Base-by-base conservation (phyloP, 2,329 filamentous ascomycete species). In the Microdochium paspali region DNA sequence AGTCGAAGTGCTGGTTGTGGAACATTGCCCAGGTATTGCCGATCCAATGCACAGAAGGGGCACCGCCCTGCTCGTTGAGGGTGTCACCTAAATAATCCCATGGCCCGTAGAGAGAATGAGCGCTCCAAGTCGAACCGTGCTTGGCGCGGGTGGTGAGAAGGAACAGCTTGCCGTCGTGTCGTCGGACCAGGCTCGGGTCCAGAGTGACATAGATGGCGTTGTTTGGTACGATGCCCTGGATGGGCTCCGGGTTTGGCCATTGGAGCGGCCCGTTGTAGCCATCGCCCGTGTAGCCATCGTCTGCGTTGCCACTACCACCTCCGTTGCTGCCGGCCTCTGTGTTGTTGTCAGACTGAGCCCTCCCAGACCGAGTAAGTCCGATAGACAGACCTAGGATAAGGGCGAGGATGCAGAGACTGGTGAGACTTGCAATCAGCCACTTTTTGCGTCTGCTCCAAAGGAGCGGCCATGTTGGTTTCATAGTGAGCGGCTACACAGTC, bases 31-130 rank as follows among this genome's bases (percentile, higher is more conserved):
- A 58, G 13, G 50, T 53, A 45, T 52, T 54, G 24, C 51, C 50
- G 28, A 54, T 15, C 13, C 75, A 64, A 20, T 67, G 62, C 13
- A 82, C 75, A 53, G 85, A 81, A 0, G 84, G 84, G 2, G 83
- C 35, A 42, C 55, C 64, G 44, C 66, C 68, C 3, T 64, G 65
- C 20, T 45, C 32, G 2, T 67, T 61, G 24, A 73, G 48, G 4
- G 61, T 69, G n/a, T 63, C 58, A 18, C 70, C 70, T 23, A 24
- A 25, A 25, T 54, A 46, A 18, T 28, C 52, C 56, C 55, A 58
- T 3, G 56, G 56, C 12, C 56, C 56, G 47, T 54, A 50, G 6
- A 58, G 43, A 1, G 56, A 58, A 30, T 44, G 23, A 4, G 54
- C 49, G 10, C 54, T 57, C 54, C 54, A 58, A 46, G 71, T 67